phyloP scores from a whole-genome alignment of 1,284 basidiomycete genomes.

The Marasmius oreades region DNA sequence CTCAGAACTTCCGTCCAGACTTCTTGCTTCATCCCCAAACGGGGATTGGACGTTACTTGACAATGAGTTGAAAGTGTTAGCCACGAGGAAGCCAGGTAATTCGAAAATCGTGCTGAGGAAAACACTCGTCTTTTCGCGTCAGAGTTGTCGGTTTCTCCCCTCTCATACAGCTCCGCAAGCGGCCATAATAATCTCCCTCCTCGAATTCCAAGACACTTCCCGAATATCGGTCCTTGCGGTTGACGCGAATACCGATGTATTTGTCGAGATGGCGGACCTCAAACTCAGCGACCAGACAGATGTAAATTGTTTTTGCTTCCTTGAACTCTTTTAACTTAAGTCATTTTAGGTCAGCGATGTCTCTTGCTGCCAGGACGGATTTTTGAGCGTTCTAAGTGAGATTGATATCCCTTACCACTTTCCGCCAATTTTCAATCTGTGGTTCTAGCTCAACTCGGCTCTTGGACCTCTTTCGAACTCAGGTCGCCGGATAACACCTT shows the following conservation, averaged over 20 bases:
- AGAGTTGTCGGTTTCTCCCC: constrained; percentile 42
- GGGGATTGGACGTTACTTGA: constrained; percentile 46
- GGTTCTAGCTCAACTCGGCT: constrained; percentile 2
- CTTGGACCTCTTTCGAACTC: constrained; percentile 6
- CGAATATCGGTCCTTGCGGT: constrained; percentile 23
- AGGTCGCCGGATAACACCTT: constrained; percentile 2
- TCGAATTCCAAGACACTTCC: constrained; percentile 16
- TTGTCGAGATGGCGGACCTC: constrained; percentile 22
- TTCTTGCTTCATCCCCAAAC: constrained; percentile 43
- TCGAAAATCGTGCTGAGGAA: constrained; percentile 30
- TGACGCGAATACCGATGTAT: constrained; percentile 17
- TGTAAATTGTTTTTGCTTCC: constrained; percentile 16
- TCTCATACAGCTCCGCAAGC: constrained; percentile 23
- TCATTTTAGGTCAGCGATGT: constrained; percentile 24
- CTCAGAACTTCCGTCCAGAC: constrained; percentile 35
- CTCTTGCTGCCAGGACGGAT: constrained; percentile 47
- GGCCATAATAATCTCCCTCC: constrained; percentile 29
- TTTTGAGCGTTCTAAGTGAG: constrained; percentile 48
- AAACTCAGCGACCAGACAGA: constrained; percentile 21
- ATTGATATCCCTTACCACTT: constrained; percentile 4
- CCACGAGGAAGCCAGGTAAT: constrained; percentile 26
- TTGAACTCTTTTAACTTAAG: background rate
- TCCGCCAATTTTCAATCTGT: background rate
- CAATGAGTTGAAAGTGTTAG: constrained; percentile 38
- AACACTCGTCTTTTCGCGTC: constrained; percentile 42